Conservation (phyloP, 768 basidiomycete species). For the Mrakia blollopis region DNA sequence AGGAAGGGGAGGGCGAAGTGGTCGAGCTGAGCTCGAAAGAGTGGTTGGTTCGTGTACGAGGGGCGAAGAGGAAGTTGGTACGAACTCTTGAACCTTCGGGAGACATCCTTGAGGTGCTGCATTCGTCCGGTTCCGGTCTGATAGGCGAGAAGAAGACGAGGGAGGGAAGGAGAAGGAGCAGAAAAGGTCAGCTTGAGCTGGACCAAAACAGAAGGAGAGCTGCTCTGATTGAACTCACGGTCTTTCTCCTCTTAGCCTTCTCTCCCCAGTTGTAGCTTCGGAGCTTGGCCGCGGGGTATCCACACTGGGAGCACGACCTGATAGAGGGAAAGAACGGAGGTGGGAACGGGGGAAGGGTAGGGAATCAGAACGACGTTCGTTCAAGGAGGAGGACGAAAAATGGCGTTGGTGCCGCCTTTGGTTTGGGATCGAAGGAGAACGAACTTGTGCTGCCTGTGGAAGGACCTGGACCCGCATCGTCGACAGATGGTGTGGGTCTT, state of each 20-base stretch:
- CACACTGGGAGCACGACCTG: conserved; percentile 88
- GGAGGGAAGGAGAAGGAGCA: background rate
- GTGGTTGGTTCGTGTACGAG: background rate
- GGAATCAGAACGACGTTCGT: background rate
- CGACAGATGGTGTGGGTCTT: conserved; percentile 63
- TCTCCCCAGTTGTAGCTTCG: conserved; percentile 96
- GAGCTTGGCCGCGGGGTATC: conserved; percentile 91
- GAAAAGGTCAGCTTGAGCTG: background rate
- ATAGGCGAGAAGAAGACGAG: background rate
- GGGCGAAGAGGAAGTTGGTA: conserved; percentile 54
- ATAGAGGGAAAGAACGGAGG: background rate
- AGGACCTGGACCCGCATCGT: conserved; percentile 89
- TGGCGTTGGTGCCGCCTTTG: background rate
- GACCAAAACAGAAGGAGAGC: background rate
- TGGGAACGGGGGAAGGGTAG: background rate
- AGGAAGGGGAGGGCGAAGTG: background rate
- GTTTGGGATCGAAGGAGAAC: conserved; percentile 40
- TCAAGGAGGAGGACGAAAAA: too few species aligned
- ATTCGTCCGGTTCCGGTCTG: conserved; percentile 81
- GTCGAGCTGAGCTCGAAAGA: conserved; percentile 31
- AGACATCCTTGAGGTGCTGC: conserved; percentile 85
- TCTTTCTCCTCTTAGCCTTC: conserved; percentile 99
- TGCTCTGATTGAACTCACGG: conserved; percentile 51
- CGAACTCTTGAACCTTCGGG: conserved; percentile 96
- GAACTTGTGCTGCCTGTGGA: conserved; percentile 99